Percentiles rank a stretch among this genome's conserved stretches.
phyloP scores from a whole-genome alignment of 257 asterid genomes.

The Buddleja alternifolia region DNA sequence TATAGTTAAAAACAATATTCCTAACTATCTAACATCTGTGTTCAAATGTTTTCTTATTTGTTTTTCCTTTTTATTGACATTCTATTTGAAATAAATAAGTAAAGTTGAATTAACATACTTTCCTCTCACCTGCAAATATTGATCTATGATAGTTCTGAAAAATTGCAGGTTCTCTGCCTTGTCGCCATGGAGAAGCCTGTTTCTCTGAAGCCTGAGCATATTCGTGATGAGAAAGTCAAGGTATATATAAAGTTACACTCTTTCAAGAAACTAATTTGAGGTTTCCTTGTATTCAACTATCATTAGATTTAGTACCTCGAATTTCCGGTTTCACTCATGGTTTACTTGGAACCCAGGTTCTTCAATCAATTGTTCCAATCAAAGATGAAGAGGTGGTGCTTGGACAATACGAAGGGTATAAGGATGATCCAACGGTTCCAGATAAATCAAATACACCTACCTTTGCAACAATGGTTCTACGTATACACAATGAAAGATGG shows the following conservation, averaged over 20 bases:
- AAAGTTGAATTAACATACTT: not conserved
- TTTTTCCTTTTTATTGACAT: not conserved
- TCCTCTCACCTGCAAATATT: constrained; percentile 12
- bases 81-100: constrained; percentile 7
- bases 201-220: constrained; percentile 79
- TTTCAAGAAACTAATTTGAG: not conserved
- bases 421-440: constrained; percentile 79
- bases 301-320: not conserved
- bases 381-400: constrained; percentile 91
- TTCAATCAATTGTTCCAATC: constrained; percentile 86
- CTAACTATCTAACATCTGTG: not conserved
- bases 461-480: constrained; percentile 57
- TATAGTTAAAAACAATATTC: not conserved
- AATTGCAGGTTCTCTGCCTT: constrained; percentile 82
- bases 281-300: constrained; percentile 4
- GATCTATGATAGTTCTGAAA: not conserved
- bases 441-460: constrained; percentile 71
- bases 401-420: constrained; percentile 95
- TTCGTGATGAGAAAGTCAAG: constrained; percentile 97
- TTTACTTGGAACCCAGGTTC: constrained; percentile 64
- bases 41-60: not conserved
- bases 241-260: constrained; percentile 36
- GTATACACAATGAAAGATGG: constrained; percentile 70
- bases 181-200: constrained; percentile 96
- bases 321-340: constrained; percentile 21